Conservation (phyloP, 2,329 filamentous ascomycete genomes). For the Scedosporium dehoogii region DNA sequence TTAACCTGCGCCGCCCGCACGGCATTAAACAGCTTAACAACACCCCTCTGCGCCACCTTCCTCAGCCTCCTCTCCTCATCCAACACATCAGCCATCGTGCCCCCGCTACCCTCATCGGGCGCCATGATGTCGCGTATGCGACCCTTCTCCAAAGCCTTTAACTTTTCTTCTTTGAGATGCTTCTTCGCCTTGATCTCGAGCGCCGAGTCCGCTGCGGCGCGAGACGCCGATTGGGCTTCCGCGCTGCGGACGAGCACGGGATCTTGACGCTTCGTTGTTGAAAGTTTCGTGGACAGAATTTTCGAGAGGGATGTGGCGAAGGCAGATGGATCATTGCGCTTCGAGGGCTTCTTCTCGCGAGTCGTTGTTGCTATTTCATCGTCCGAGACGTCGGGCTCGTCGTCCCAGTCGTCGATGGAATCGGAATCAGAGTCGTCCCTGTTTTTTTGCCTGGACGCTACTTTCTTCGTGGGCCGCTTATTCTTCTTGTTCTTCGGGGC, state of each 20-base stretch:
- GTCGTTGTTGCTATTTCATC: slow-evolving; percentile 19
- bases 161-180: slow-evolving; percentile 73
- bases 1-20: slow-evolving; percentile 88
- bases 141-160: slow-evolving; percentile 71
- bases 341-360: slow-evolving; percentile 45
- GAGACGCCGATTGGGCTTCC: slow-evolving; percentile 61
- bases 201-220: slow-evolving; percentile 62
- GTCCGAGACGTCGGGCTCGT: slow-evolving; percentile 18
- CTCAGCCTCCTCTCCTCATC: slow-evolving; percentile 71
- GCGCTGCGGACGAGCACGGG: slow-evolving; percentile 83
- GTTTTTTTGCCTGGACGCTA: slow-evolving; percentile 9
- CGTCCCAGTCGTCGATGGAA: slow-evolving; percentile 22
- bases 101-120: slow-evolving; percentile 14
- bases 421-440: slow-evolving; percentile 16
- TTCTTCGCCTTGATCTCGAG: slow-evolving; percentile 73
- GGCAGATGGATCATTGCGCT: slow-evolving; percentile 83
- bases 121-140: slow-evolving; percentile 73
- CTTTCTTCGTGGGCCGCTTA: slow-evolving; percentile 12
- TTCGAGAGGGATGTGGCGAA: slow-evolving; percentile 92
- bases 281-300: slow-evolving; percentile 83
- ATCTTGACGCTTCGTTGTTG: slow-evolving; percentile 70
- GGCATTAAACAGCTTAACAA: slow-evolving; percentile 93
- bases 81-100: slow-evolving; percentile 43
- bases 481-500: slow-evolving; percentile 18
- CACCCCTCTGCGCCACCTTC: slow-evolving; percentile 85